A percentile compares a stretch with the other conserved stretches of the same genome.
Evolutionary conservation across 2,329 filamentous ascomycete species (phyloP).

Genomic region (Amphichorda felina): DNA sequence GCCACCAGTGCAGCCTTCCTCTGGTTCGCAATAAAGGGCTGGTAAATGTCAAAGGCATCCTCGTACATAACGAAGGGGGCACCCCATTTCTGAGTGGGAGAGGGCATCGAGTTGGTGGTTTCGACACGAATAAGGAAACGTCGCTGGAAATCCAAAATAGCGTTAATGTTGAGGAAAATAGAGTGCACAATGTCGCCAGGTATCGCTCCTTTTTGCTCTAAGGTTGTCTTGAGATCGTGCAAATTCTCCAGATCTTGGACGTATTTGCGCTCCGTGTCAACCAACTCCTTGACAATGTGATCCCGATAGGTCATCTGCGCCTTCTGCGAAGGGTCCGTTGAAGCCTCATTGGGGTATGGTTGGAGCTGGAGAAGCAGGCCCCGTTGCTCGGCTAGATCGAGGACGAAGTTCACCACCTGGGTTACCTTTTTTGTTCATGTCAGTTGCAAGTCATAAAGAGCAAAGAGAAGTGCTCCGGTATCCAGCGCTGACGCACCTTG

Average conservation of each 20-base stretch:
- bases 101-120: constrained; percentile 78
- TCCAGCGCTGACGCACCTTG: constrained; percentile 46
- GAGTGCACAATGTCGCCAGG: constrained; percentile 84
- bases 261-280: constrained; percentile 94
- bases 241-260: constrained; percentile 93
- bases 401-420: constrained; percentile 81
- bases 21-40: constrained; percentile 95
- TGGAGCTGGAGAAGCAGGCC: constrained; percentile 57
- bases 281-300: constrained; percentile 81
- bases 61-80: constrained; percentile 77
- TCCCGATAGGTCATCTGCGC: constrained; percentile 66
- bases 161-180: constrained; percentile 94
- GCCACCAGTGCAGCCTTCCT: constrained; percentile 81
- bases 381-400: constrained; percentile 72
- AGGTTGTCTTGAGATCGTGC: constrained; percentile 78
- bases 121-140: constrained; percentile 92
- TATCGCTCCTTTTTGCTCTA: constrained; percentile 80
- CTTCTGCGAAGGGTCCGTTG: constrained; percentile 33
- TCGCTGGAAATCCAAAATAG: constrained; percentile 88
- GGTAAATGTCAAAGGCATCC: constrained; percentile 83
- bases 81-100: constrained; percentile 82
- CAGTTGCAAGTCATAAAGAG: neutral
- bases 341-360: constrained; percentile 43
- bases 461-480: too few species aligned
- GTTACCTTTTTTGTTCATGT: constrained; percentile 47